Base-by-base conservation (phyloP, 306 rosid genomes). In the Canavalia gladiata region DNA sequence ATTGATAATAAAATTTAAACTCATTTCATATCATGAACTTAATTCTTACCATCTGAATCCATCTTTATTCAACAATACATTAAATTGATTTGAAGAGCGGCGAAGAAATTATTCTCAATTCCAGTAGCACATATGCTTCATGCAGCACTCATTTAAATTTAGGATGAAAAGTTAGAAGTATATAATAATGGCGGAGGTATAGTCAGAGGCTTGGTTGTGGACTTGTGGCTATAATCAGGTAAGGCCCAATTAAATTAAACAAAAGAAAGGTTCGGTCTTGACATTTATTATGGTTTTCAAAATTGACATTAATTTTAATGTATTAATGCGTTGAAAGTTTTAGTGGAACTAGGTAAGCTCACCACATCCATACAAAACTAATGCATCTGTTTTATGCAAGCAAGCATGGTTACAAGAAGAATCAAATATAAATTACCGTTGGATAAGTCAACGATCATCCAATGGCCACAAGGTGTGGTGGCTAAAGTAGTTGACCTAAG, bases 401-500 rank as follows among this genome's bases (percentile, higher is more conserved):
- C 30, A 7, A 52, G 30, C 42, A 57, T 33, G 49, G 43, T n/a
- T 12, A 0, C 3, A 45, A 34, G 55, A 50, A 67, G 18, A 4
- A 7, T 2, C 31, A 6, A 18, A 18, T 18, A 18, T 18, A 18
- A 18, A 2, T 1, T 1, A 57, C 68, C 76, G 79, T 86, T 3
- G 0, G 73, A 69, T 69, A n/a, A 64, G 72, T 64, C 63, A 7
- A 64, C 29, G 4, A 28, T 42, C 28, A 86, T 83, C 87, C 47
- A 75, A 70, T 49, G 85, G 85, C 84, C 50, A 59, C 65, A 31
- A 41, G 73, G 59, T 59, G 67, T 0, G 73, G 75, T 72, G 75
- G 80, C 84, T 65, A 29, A 49, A 51, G 87, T 72, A 39, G 89
- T 87, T 87, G 87, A 84, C 87, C 81, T 6, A 58, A 46, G 35